Evolutionary conservation across 2,329 filamentous ascomycete species (phyloP).

Genomic region (Ophiognomonia clavigignenti-juglandacearum): DNA sequence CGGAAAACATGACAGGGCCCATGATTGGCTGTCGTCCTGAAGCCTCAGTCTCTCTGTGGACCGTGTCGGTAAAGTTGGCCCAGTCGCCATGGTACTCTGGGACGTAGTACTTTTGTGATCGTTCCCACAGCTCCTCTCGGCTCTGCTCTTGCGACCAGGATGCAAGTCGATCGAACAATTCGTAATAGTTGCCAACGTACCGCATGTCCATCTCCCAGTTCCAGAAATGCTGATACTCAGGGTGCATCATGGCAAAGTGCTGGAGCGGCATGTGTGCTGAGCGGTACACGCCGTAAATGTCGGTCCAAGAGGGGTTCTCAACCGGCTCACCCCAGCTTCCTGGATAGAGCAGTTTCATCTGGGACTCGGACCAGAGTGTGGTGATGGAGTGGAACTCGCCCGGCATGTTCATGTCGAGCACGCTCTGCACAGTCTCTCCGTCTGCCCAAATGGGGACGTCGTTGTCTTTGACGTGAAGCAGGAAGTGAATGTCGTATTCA

Average conservation of each 20-base stretch:
- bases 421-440: slow-evolving; percentile 63
- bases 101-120: slow-evolving; percentile 71
- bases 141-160: slow-evolving; percentile 65
- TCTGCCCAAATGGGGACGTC: slow-evolving; percentile 79
- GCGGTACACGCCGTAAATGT: slow-evolving; percentile 66
- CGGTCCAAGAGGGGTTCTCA: slow-evolving; percentile 49
- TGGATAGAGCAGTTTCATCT: slow-evolving; percentile 75
- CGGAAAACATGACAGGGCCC: slow-evolving; percentile 57
- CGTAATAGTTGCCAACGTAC: slow-evolving; percentile 63
- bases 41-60: slow-evolving; percentile 54
- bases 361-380: slow-evolving; percentile 78
- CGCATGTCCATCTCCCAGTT: slow-evolving; percentile 69
- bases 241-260: slow-evolving; percentile 58
- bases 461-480: slow-evolving; percentile 79
- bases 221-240: slow-evolving; percentile 64
- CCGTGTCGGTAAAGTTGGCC: slow-evolving; percentile 65
- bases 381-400: slow-evolving; percentile 74
- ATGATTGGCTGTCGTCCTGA: slow-evolving; percentile 56
- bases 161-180: slow-evolving; percentile 64
- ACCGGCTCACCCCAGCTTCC: slow-evolving; percentile 66
- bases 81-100: slow-evolving; percentile 64
- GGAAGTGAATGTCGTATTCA: slow-evolving; percentile 78
- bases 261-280: slow-evolving; percentile 59
- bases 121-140: slow-evolving; percentile 71
- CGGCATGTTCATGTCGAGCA: slow-evolving; percentile 65